Evolutionary conservation across 1,284 basidiomycete genomes (phyloP), one percentile per base, ranked within the genome.

Genomic region (Veloporphyrellus conicus): DNA sequence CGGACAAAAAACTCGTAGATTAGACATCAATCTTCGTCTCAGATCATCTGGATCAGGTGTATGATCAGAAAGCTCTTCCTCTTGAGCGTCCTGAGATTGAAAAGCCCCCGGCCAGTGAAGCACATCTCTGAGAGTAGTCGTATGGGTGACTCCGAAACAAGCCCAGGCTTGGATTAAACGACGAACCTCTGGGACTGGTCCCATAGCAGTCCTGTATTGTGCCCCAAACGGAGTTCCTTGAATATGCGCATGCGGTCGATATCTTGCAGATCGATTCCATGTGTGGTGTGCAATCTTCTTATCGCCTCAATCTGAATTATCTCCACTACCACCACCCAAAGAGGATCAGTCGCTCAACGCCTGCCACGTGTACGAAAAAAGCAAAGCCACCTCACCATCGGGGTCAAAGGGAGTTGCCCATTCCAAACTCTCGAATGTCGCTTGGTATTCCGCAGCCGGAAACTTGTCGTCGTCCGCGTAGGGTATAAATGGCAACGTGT

Each of bases 401-500:
- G 79, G 71, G 58, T 79, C 75, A 15, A 64, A 59, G 0, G 52
- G 50, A 3, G 51, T 55, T 45, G 76, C 71, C 82, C 82, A 84
- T 0, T 71, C 70, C 31, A 77, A 65, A 3, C 43, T 43, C 1
- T 66, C 54, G 56, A 81, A 75, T 2, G 67, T 61, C 8, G 58
- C 53, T 7, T 67, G 56, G 48, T 79, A 71, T 3, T 47, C 54
- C 6, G 49, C 16, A 4, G 55, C 57, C 20, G 73, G 50, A 51
- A 84, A 84, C 0, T 4, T 43, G 0, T 71, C 65, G 37, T 82
- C 78, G 47, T 84, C 80, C 0, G 73, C 68, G 45, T 77, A 75
- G 0, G 80, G 81, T 20, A 81, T 54, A 50, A 82, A 84, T 63
- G 63, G 73, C 61, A 43, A 64, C 54, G 45, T 67, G 50, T 8